Evolutionary conservation across 345 rosid species (phyloP).

Genomic region (Bruguiera gymnorhiza): DNA sequence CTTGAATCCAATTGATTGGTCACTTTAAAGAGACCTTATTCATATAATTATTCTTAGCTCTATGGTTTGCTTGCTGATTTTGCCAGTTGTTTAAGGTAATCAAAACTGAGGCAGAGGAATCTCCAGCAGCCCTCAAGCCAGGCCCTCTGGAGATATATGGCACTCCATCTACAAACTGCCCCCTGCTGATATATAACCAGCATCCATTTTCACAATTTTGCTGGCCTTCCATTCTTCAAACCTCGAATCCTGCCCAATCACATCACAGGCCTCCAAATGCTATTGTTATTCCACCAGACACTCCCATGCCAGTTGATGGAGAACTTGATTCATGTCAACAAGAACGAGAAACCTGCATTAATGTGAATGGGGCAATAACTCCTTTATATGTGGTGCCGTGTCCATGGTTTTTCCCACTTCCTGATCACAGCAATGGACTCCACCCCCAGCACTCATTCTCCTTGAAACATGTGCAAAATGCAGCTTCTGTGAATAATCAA

Average conservation of each 20-base stretch:
- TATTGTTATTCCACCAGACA: constrained; percentile 28
- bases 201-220: constrained; percentile 53
- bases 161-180: constrained; percentile 36
- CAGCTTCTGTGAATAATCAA: constrained; percentile 33
- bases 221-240: constrained; percentile 65
- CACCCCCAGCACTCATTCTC: constrained; percentile 25
- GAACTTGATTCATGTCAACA: constrained; percentile 35
- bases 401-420: constrained; percentile 64
- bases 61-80: constrained; percentile 10
- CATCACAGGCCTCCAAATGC: constrained; percentile 38
- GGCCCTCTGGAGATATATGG: constrained; percentile 35
- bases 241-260: constrained; percentile 39
- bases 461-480: constrained; percentile 30
- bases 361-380: constrained; percentile 33
- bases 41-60: not conserved
- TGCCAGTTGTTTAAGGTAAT: constrained; percentile 49
- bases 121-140: constrained; percentile 32
- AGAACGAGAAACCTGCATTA: constrained; percentile 30
- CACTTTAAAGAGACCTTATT: not conserved
- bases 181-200: constrained; percentile 53
- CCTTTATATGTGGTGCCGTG: constrained; percentile 58
- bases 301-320: constrained; percentile 26
- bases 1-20: not conserved
- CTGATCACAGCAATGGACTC: constrained; percentile 41
- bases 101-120: constrained; percentile 36